Percentiles rank a stretch among this genome's conserved stretches.
Conservation (phyloP, 495 filamentous ascomycete species). For the Coniosporium apollinis region DNA sequence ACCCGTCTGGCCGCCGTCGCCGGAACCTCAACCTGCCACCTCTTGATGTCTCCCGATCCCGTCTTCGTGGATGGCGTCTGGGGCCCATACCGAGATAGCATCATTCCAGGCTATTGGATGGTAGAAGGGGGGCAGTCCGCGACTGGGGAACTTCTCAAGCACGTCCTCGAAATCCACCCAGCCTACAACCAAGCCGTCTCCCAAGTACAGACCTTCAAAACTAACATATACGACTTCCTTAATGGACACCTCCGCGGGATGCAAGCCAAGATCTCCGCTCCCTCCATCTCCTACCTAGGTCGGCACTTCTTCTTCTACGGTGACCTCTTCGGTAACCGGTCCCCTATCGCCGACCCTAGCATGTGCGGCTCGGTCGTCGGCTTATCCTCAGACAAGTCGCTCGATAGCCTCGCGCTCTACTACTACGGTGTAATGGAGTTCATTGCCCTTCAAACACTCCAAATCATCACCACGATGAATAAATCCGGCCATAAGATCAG, state of each 20-base stretch:
- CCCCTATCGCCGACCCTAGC: constrained; percentile 78
- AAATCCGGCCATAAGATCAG: constrained; percentile 61
- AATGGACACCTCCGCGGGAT: constrained; percentile 79
- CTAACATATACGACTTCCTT: constrained; percentile 85
- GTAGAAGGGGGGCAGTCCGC: constrained; percentile 93
- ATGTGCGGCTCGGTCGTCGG: constrained; percentile 86
- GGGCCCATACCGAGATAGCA: constrained; percentile 89
- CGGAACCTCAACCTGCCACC: constrained; percentile 90
- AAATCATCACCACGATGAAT: constrained; percentile 92
- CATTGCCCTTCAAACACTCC: constrained; percentile 86
- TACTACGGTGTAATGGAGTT: constrained; percentile 96
- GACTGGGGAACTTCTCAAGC: constrained; percentile 81
- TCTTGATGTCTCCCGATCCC: constrained; percentile 81
- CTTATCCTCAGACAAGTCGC: constrained; percentile 63
- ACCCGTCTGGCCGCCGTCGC: constrained; percentile 87
- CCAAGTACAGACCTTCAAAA: constrained; percentile 56
- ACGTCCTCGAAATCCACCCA: constrained; percentile 85
- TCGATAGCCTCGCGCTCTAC: constrained; percentile 72
- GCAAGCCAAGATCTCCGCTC: constrained; percentile 45
- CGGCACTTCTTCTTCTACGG: constrained; percentile 97
- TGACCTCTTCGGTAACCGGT: constrained; percentile 91
- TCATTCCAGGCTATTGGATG: constrained; percentile 85
- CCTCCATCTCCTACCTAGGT: constrained; percentile 63
- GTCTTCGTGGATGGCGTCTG: constrained; percentile 90
- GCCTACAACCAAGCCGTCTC: constrained; percentile 63